These are phyloP conservation scores for Zychaea mexicana DNA, from an alignment of 371 early-diverging fungal genomes.

Conservation along the genomic window DNA sequence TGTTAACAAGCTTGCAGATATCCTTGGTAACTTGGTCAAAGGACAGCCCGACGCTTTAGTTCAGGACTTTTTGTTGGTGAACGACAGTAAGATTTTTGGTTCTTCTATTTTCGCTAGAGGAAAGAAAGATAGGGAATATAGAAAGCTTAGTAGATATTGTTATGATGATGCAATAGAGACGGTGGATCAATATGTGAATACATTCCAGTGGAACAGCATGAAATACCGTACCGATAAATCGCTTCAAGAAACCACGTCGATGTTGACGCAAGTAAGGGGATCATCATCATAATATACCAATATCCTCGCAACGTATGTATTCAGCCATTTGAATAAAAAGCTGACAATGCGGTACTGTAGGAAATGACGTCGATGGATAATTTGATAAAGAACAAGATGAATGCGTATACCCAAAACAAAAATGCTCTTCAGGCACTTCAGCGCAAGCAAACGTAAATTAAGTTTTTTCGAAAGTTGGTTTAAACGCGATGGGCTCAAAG, in stretches of 20 bases:
- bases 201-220: slow-evolving; percentile 94
- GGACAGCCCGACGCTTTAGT: slow-evolving; percentile 53
- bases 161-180: slow-evolving; percentile 53
- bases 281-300: background rate
- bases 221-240: slow-evolving; percentile 93
- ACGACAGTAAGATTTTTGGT: slow-evolving; percentile 69
- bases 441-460: slow-evolving; percentile 80
- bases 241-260: slow-evolving; percentile 78
- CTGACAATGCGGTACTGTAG: too few species aligned
- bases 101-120: too few species aligned
- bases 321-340: too few species aligned
- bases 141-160: too few species aligned
- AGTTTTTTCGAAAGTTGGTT: slow-evolving; percentile 9
- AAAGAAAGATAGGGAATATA: too few species aligned
- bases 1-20: slow-evolving; percentile 80
- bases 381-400: slow-evolving; percentile 83
- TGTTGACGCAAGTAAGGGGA: slow-evolving; percentile 53
- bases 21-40: slow-evolving; percentile 66
- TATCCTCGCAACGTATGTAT: background rate
- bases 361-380: slow-evolving; percentile 85
- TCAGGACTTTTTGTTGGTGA: slow-evolving; percentile 67
- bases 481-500: background rate
- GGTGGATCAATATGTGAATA: slow-evolving; percentile 79
- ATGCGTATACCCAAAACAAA: slow-evolving; percentile 81
- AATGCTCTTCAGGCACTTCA: slow-evolving; percentile 76